A percentile compares a stretch with the other conserved stretches of the same genome.
Conservation (phyloP, 768 basidiomycete genomes). For the Pluteus cervinus region DNA sequence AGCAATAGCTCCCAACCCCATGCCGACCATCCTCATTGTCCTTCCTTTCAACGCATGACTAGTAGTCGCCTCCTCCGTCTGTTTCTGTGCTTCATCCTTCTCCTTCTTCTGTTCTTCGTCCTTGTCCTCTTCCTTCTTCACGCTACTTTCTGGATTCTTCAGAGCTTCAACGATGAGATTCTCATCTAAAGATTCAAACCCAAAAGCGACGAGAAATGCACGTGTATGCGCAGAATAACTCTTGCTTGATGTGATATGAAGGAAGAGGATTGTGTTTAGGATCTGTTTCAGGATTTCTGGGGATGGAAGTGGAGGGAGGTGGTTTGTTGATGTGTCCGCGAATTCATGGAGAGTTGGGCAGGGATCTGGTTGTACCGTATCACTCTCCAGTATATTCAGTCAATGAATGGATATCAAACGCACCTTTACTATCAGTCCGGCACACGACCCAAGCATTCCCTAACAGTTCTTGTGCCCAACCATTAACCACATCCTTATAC, state of each 20-base stretch:
- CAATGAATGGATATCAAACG: too few species aligned
- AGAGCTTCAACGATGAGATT: constrained; percentile 35
- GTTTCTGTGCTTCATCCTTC: constrained; percentile 37
- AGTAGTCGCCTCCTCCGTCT: constrained; percentile 30
- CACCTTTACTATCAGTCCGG: background rate
- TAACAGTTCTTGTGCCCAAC: background rate
- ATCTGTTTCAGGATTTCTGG: too few species aligned
- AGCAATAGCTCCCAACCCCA: constrained; percentile 46
- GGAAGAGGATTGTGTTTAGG: constrained; percentile 44
- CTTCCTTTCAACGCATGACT: constrained; percentile 36
- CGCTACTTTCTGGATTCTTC: constrained; percentile 46
- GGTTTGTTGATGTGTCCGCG: too few species aligned
- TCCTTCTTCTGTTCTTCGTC: too few species aligned
- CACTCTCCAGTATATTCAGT: too few species aligned
- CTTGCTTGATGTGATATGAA: constrained; percentile 41
- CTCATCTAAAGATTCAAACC: constrained; percentile 39
- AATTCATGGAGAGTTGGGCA: background rate
- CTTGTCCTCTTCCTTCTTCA: too few species aligned
- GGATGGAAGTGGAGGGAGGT: too few species aligned
- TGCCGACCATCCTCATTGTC: constrained; percentile 37
- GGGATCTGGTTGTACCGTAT: too few species aligned
- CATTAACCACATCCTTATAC: background rate
- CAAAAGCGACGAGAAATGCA: constrained; percentile 35
- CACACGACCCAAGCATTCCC: background rate
- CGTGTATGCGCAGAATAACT: constrained; percentile 47